Evolutionary conservation across 2,329 filamentous ascomycete species (phyloP).

Genomic region (Cytospora chrysosperma): DNA sequence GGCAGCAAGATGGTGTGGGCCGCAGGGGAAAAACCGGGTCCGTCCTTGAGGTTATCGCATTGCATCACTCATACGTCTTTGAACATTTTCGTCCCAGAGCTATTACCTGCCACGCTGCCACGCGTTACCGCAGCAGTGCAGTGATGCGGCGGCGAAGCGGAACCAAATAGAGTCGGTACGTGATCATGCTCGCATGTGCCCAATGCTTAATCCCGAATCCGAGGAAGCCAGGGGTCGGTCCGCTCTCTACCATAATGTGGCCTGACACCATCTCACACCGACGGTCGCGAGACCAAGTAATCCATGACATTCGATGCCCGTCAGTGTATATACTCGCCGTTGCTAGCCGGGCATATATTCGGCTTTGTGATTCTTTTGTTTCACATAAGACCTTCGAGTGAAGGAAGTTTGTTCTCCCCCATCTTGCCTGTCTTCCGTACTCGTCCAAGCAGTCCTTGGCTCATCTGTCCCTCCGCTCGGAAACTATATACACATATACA

Average conservation of each 20-base stretch:
- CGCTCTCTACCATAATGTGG: slow-evolving; percentile 6
- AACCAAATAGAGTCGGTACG: not conserved
- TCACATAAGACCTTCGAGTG: not conserved
- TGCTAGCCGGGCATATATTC: slow-evolving; percentile 4
- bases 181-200: not conserved
- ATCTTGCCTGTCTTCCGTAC: not conserved
- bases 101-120: no score
- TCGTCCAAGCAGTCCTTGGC: not conserved
- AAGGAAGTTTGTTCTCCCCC: not conserved
- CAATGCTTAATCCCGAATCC: not conserved
- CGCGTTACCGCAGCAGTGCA: not conserved
- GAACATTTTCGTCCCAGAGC: not conserved
- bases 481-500: not conserved
- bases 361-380: not conserved
- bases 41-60: not conserved
- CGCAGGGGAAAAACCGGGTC: not conserved
- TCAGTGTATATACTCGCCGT: not conserved
- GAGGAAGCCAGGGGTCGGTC: not conserved
- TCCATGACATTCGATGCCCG: not conserved
- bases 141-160: no score
- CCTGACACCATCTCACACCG: slow-evolving; percentile 3
- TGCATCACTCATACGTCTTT: not conserved
- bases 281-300: slow-evolving; percentile 4
- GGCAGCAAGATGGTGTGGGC: not conserved
- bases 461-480: not conserved